Evolutionary conservation across 768 basidiomycete genomes (phyloP), one percentile per base, ranked within the genome.

Genomic region (Pholiota conissans): DNA sequence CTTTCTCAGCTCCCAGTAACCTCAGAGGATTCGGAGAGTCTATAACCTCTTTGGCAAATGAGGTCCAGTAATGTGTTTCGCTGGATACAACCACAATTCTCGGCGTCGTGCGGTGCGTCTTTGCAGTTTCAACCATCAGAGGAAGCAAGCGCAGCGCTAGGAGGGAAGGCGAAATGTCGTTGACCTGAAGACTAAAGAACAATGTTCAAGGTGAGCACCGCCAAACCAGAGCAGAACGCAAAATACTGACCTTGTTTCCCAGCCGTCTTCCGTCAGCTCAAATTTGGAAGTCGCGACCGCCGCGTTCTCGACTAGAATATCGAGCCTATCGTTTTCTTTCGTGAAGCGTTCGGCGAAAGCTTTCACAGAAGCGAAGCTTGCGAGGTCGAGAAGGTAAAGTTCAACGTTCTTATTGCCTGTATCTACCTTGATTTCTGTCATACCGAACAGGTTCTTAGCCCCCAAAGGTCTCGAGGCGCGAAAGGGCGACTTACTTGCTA

Each of bases 41-140:
- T 5, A 69, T 35, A 18, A 76, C 54, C 2, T 64, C 57, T n/a
- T 70, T 61, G 1, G 63, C 61, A 2, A 77, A 51, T n/a, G 61
- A 58, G 0, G 67, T 60, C 59, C 60, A 68, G 52, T 71, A 74
- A 57, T 83, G 81, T 0, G 72, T 55, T 6, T 71, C 78, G 60
- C 81, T 83, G 0, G 76, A 56, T 5, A 81, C 75, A 20, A 82
- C 65, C 20, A 78, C 77, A 1, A 82, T 35, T 18, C 76, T 70
- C 0, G 78, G 74, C 0, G 62, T 64, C 0, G 73, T 71, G 0
- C 65, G 52, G 52, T 71, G 58, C 20, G 69, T 61, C 27, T 69
- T 57, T 0, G 76, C 73, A 0, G 81, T 77, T 26, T 72, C 63
- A 3, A 76, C 45, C 66, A 84, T 71, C 16, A 62, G 63, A 0